Evolutionary conservation across 805 yeast species (phyloP), one percentile per base, ranked within the genome.

Genomic region (Zygosaccharomyces lentus): DNA sequence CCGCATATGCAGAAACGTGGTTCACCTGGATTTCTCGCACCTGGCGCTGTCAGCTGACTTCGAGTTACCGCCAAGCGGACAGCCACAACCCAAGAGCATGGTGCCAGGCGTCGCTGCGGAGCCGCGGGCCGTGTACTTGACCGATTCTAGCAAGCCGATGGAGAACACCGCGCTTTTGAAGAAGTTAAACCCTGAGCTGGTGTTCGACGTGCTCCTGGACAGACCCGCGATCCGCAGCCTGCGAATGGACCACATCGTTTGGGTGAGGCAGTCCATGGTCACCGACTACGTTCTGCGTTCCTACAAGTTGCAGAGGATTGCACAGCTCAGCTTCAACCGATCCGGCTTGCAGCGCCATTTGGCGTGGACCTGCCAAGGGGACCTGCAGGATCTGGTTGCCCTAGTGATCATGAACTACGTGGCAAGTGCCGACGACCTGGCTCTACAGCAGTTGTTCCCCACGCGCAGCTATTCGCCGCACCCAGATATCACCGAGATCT

Each of bases 31-130:
- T 55, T 62, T 88, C n/a, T 80, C 80, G 4, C 74, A 75, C 39
- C 54, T 87, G 6, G 75, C 84, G 1, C 66, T 87, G 8, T 82
- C 87, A 5, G 68, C 72, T 12, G 96, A 88, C 65, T 87, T 82
- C 57, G 74, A 76, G 48, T 45, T 64, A 37, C 48, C n/a, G 45
- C 38, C 16, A 44, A 53, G 31, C 40, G 45, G 23, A 16, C 43
- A 10, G 23, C 36, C 29, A 32, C 46, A 35, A 27, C 49, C 37
- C 16, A 42, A 39, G 40, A 48, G 39, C 25, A 48, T 43, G 34
- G 39, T 40, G 31, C 43, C 48, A 21, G 45, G 50, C 23, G 54
- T 55, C 23, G 49, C 59, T 5, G 31, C 57, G 24, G 47, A 54
- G 23, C 43, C 61, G 32, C 57, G 58, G 10, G 53, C 53, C 9